Conservation (phyloP, 2,329 filamentous ascomycete species). For the Pseudogymnoascus destructans region DNA sequence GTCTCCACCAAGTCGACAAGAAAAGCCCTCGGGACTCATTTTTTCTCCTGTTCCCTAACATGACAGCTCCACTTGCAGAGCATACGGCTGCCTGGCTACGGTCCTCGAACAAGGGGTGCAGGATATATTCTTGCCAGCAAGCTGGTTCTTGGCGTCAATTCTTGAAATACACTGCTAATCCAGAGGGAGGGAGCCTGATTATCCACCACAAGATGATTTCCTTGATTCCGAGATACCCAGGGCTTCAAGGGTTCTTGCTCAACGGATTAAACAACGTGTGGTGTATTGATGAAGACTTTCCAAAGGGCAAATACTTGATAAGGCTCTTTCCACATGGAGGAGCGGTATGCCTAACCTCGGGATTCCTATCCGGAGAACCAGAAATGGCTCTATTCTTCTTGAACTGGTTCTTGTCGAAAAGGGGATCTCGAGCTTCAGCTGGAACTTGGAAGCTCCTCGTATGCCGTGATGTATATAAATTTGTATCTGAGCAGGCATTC, state of each 20-base stretch:
- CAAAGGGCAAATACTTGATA: slow-evolving; percentile 27
- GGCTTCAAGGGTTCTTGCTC: slow-evolving; percentile 8
- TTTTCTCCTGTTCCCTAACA: slow-evolving; percentile 37
- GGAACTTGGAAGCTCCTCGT: slow-evolving; percentile 17
- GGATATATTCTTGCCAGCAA: slow-evolving; percentile 31
- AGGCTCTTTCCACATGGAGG: slow-evolving; percentile 34
- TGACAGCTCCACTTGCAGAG: slow-evolving; percentile 25
- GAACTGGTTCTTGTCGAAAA: slow-evolving; percentile 28
- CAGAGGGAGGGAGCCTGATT: slow-evolving; percentile 16
- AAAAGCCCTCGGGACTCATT: slow-evolving; percentile 25
- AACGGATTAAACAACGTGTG: slow-evolving; percentile 17
- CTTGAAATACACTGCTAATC: slow-evolving; percentile 17
- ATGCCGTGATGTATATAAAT: slow-evolving; percentile 20
- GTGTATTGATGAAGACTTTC: slow-evolving; percentile 14
- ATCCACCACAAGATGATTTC: slow-evolving; percentile 20
- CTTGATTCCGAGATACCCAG: slow-evolving; percentile 17
- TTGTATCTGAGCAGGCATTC: slow-evolving; percentile 22
- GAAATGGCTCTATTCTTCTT: slow-evolving; percentile 29
- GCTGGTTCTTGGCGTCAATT: slow-evolving; percentile 38
- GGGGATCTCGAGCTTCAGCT: slow-evolving; percentile 15
- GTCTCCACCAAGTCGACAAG: slow-evolving; percentile 13
- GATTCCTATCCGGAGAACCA: slow-evolving; percentile 36
- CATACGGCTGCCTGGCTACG: slow-evolving; percentile 36
- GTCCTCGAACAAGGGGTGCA: slow-evolving; percentile 29
- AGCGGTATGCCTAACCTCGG: slow-evolving; percentile 37